phyloP scores from a whole-genome alignment of 495 filamentous ascomycete genomes.

The Aspergillus asperescens region DNA sequence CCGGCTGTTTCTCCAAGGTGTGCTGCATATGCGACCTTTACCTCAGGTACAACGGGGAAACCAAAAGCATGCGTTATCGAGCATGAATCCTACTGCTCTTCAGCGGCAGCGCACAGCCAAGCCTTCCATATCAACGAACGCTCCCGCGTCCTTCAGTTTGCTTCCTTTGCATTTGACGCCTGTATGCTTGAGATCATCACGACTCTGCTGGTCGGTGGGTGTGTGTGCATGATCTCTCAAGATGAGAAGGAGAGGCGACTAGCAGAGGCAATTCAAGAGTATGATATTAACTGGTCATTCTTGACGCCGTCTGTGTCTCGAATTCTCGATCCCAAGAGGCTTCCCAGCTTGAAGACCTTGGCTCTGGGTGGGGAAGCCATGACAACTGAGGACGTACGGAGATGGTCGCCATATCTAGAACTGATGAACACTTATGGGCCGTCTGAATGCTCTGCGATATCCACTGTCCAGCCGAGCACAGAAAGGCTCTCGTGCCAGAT shows the following conservation, averaged over 20 bases:
- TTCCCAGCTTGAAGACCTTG: neutral
- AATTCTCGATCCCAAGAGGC: neutral
- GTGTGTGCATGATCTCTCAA: no score
- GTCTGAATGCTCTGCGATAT: neutral
- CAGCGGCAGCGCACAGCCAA: neutral
- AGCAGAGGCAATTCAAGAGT: no score
- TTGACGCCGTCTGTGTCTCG: neutral
- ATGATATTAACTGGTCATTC: neutral
- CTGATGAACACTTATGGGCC: neutral
- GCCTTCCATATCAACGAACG: neutral
- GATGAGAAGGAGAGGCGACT: no score
- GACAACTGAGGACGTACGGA: neutral
- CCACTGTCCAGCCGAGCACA: neutral
- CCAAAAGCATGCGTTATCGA: neutral
- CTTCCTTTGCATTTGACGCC: neutral
- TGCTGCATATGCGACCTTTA: neutral
- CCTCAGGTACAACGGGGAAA: neutral
- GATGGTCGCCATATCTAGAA: neutral
- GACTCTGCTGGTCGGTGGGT: neutral
- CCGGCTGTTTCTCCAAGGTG: neutral
- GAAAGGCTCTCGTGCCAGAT: neutral
- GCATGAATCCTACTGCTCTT: neutral
- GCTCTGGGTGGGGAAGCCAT: conserved; percentile 25
- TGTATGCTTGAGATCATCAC: neutral
- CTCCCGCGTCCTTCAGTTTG: neutral